A percentile compares a stretch with the other conserved stretches of the same genome.
Conservation (phyloP, 192 early-diverging fungal species). For the Pilaira anomala region DNA sequence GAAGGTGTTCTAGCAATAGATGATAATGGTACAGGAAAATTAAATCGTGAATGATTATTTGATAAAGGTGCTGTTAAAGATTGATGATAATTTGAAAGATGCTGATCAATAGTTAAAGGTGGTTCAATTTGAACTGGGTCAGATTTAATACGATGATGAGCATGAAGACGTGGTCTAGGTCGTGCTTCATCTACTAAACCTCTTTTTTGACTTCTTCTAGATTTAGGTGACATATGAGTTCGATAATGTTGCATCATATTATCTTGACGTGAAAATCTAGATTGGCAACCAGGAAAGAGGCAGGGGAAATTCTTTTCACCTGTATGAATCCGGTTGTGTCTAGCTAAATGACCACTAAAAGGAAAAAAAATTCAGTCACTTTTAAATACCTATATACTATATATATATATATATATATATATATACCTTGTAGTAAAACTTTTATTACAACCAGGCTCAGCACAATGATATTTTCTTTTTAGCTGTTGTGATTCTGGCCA, state of each 20-base stretch:
- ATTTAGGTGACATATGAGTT: slow-evolving; percentile 68
- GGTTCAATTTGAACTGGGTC: slow-evolving; percentile 21
- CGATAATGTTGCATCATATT: slow-evolving; percentile 86
- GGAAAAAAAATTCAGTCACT: neutral
- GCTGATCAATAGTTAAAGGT: slow-evolving; percentile 33
- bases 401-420: neutral
- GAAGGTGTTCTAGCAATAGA: slow-evolving; percentile 6
- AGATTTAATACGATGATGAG: slow-evolving; percentile 32
- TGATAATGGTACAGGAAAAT: slow-evolving; percentile 4
- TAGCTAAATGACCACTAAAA: slow-evolving; percentile 68
- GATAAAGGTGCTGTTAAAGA: slow-evolving; percentile 5
- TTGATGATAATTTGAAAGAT: slow-evolving; percentile 32
- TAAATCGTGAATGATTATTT: slow-evolving; percentile 3
- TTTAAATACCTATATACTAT: neutral
- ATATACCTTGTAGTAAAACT: slow-evolving; percentile 69
- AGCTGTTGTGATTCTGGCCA: neutral
- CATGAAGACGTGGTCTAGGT: slow-evolving; percentile 29
- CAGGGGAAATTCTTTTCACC: slow-evolving; percentile 76
- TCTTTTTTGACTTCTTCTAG: slow-evolving; percentile 41
- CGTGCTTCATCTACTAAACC: slow-evolving; percentile 19
- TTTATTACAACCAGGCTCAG: slow-evolving; percentile 59
- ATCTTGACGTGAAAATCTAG: slow-evolving; percentile 74
- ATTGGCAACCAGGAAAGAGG: slow-evolving; percentile 60
- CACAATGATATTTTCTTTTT: slow-evolving; percentile 71
- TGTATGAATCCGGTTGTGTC: slow-evolving; percentile 76